These are phyloP conservation scores for Torrubiella hemipterigena DNA, from an alignment of 2,329 filamentous ascomycete genomes.

Conservation along the genomic window DNA sequence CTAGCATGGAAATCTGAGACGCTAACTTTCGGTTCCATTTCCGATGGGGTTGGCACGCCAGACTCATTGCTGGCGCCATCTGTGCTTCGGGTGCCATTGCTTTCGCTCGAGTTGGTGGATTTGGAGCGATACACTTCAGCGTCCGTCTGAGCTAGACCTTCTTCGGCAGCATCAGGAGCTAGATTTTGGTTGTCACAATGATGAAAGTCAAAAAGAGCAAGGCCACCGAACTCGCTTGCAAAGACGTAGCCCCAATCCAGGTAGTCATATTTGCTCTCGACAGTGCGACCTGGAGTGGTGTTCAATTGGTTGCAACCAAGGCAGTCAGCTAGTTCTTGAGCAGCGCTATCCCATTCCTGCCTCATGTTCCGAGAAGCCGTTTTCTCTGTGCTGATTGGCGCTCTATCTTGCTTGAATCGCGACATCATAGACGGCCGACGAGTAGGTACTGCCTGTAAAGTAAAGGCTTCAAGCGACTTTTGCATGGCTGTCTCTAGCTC, in stretches of 20 bases:
- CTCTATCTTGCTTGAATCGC: constrained; percentile 20
- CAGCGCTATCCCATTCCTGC: constrained; percentile 25
- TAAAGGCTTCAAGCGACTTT: constrained; percentile 19
- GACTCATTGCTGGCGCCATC: constrained; percentile 23
- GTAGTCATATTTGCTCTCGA: constrained; percentile 10
- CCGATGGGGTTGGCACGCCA: constrained; percentile 23
- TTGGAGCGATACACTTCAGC: constrained; percentile 13
- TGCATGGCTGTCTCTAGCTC: constrained; percentile 23
- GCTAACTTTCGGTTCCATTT: no score
- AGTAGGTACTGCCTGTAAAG: constrained; percentile 11
- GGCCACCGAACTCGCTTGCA: constrained; percentile 23
- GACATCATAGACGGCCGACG: constrained; percentile 22
- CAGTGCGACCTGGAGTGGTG: no score
- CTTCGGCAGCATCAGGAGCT: constrained; percentile 1
- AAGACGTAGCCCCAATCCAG: constrained; percentile 7
- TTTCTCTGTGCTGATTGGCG: constrained; percentile 15
- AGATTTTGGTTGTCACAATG: constrained; percentile 15
- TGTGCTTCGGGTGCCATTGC: constrained; percentile 21
- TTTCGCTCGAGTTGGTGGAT: constrained; percentile 23
- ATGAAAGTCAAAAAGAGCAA: constrained; percentile 19
- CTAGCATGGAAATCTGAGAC: background rate
- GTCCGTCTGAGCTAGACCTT: constrained; percentile 6
- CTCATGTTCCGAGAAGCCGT: constrained; percentile 23
- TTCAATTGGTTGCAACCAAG: constrained; percentile 24
- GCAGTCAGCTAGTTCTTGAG: constrained; percentile 19